Conservation (phyloP, 768 basidiomycete genomes). For the Hortiboletus flavorubellus region DNA sequence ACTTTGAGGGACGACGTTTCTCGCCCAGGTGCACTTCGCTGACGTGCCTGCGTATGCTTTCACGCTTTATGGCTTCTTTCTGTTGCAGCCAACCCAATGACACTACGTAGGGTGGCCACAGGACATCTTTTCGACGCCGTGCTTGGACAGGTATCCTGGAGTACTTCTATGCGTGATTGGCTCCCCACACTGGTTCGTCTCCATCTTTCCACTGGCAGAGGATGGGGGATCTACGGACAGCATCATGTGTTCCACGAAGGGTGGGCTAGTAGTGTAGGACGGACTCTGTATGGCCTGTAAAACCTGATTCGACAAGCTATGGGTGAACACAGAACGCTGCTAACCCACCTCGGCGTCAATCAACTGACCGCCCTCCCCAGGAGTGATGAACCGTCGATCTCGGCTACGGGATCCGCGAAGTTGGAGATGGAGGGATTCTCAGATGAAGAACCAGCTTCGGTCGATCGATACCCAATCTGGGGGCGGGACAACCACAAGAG, state of each 20-base stretch:
- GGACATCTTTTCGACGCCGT: conserved; percentile 9
- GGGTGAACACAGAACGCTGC: neutral
- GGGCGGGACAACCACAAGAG: neutral
- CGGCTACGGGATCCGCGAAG: neutral
- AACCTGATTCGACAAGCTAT: neutral
- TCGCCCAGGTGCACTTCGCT: conserved; percentile 11
- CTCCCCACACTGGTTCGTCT: neutral
- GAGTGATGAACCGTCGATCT: neutral
- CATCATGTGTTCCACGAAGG: neutral
- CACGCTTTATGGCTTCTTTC: conserved; percentile 14
- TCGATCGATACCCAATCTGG: neutral
- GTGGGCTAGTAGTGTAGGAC: no score
- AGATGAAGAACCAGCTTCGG: neutral
- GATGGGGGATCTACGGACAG: no score
- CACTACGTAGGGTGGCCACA: neutral
- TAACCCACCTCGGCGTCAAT: neutral
- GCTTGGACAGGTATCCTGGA: conserved; percentile 12
- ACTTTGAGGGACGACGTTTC: conserved; percentile 7
- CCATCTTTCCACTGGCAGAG: conserved; percentile 6
- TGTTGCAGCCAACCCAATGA: conserved; percentile 11
- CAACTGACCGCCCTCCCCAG: neutral
- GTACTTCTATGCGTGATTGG: neutral
- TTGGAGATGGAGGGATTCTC: neutral
- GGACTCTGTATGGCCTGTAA: neutral
- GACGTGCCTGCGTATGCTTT: conserved; percentile 19